These are phyloP conservation scores for Plasmodium chabaudi DNA, from an alignment of 169 alveolate genomes.

Conservation along the genomic window DNA sequence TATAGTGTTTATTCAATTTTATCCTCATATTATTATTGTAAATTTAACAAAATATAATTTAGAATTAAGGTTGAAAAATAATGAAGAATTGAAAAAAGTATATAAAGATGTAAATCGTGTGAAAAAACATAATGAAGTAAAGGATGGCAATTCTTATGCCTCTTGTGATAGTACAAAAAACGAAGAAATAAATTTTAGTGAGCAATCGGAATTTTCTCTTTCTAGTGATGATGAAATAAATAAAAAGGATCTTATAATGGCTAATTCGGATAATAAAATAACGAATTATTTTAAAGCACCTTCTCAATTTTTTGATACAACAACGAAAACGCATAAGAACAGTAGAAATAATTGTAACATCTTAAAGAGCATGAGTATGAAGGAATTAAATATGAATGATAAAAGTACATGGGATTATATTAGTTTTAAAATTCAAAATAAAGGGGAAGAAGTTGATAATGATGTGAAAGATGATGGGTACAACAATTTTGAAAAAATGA, in stretches of 20 bases:
- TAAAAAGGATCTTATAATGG: background rate
- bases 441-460: background rate
- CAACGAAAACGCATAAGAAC: background rate
- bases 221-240: conserved; percentile 21
- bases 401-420: conserved; percentile 55
- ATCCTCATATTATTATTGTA: conserved; percentile 34
- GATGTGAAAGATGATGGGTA: background rate
- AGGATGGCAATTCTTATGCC: background rate
- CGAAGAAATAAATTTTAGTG: conserved; percentile 48
- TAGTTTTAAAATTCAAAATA: conserved; percentile 18
- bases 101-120: background rate
- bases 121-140: background rate
- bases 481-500: background rate
- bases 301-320: conserved; percentile 1
- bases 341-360: background rate
- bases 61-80: conserved; percentile 20
- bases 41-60: conserved; percentile 51
- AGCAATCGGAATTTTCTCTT: conserved; percentile 12
- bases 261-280: background rate
- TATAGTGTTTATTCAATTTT: conserved; percentile 34
- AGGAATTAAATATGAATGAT: conserved; percentile 43
- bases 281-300: background rate
- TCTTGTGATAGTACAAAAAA: conserved; percentile 9
- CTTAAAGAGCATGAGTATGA: conserved; percentile 16
- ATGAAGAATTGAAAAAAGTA: conserved; percentile 3